A percentile compares a stretch with the other conserved stretches of the same genome.
Conservation (phyloP, 2,329 filamentous ascomycete species). For the Knufia fluminis region DNA sequence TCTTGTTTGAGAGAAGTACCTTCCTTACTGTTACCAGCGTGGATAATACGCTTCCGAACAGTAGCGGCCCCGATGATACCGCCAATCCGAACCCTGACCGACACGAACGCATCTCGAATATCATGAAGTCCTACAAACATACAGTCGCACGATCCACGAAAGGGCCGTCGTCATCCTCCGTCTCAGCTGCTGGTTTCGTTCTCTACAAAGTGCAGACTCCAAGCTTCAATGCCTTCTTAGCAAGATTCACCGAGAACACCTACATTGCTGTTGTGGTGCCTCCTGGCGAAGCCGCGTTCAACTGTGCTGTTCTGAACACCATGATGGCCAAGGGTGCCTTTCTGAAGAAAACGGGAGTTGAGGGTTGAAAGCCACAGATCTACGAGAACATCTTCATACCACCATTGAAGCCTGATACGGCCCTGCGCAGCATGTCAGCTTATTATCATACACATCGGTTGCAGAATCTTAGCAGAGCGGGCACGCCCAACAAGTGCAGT, state of each 20-base stretch:
- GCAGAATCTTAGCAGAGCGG: neutral
- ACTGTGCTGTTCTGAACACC: slow-evolving; percentile 82
- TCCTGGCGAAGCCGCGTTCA: slow-evolving; percentile 83
- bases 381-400: neutral
- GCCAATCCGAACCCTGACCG: slow-evolving; percentile 85
- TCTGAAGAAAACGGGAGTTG: slow-evolving; percentile 35
- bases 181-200: slow-evolving; percentile 34
- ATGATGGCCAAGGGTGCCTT: slow-evolving; percentile 79
- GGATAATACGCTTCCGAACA: slow-evolving; percentile 34
- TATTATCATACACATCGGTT: too few species aligned
- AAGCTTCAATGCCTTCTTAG: slow-evolving; percentile 87
- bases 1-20: slow-evolving; percentile 89
- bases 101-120: slow-evolving; percentile 90
- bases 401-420: too few species aligned
- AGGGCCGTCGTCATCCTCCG: slow-evolving; percentile 27
- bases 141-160: slow-evolving; percentile 40
- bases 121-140: slow-evolving; percentile 98
- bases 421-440: too few species aligned
- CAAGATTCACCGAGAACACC: slow-evolving; percentile 93
- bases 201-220: slow-evolving; percentile 43
- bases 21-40: slow-evolving; percentile 95
- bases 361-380: slow-evolving; percentile 15
- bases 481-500: too few species aligned
- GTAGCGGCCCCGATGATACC: slow-evolving; percentile 40
- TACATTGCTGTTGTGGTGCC: slow-evolving; percentile 90